Evolutionary conservation across 1,284 basidiomycete species (phyloP), one percentile per base, ranked within the genome.

Genomic region (Apiotrichum brassicae): DNA sequence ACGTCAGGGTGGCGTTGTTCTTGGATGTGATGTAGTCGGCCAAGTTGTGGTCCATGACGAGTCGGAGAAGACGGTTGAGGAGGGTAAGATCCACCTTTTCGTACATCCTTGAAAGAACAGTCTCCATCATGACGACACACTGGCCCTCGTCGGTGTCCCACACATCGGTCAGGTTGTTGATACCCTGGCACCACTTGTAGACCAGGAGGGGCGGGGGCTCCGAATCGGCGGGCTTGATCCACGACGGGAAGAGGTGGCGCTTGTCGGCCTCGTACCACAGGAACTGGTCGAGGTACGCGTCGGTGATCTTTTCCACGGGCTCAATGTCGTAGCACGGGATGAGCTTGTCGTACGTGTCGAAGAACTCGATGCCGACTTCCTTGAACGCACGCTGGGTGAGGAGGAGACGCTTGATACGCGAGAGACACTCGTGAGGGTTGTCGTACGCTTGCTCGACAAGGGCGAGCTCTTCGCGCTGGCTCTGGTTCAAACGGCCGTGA

Each of bases 291-390:
- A 95, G 82, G 70, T 95, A 95, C 22, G 92, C 92, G 71, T 95
- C 93, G 20, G 91, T 97, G 57, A 97, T 94, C 81, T 97, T 97
- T 77, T 97, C 93, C 20, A 97, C 89, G 0, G 93, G 92, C 70
- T 97, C 92, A 56, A 97, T 95, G 65, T 97, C 93, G 70, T 97
- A 97, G 68, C 90, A 94, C 20, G 92, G 92, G 63, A 97, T 95
- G 61, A 97, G 82, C 73, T 93, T 95, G 78, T 95, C 92, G 66
- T 97, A 94, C 0, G 90, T 93, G 65, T 93, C 90, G 71, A 77
- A 77, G 70, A 77, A 77, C 66, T 77, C 78, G 59, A 97, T 93
- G n/a, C 93, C 93, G 32, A 89, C 77, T 71, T 97, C 93, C 77
- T 97, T 97, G 81, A 97, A 97, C 2, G 92, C 90, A 47, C 93